Evolutionary conservation across 1,284 basidiomycete genomes (phyloP), one percentile per base, ranked within the genome.

Genomic region (Ceratobasidium sp.): DNA sequence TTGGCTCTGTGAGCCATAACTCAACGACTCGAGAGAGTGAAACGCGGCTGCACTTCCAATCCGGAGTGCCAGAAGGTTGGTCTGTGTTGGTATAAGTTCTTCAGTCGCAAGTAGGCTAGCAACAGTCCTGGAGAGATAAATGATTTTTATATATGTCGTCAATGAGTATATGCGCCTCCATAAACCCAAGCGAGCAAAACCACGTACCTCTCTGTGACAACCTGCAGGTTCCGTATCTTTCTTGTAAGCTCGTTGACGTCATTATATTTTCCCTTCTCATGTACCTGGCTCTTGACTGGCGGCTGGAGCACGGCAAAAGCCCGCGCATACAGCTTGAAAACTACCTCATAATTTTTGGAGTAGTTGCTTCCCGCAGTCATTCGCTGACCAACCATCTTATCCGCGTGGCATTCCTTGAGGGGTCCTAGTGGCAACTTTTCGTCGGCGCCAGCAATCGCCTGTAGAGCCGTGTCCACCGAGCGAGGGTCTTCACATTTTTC

Each of bases 11-110:
- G 7, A n/a, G n/a, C n/a, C n/a, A n/a, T 54, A 17, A 34, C 13
- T 54, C 15, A 54, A 34, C 8, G 22, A 32, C 29, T 20, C 35
- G 3, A 54, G 29, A 54, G 6, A 54, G 15, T 20, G 27, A 3
- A 32, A 54, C 13, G 52, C 52, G 27, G 52, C 52, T 20, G 52
- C 35, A 20, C 52, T 54, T 31, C 52, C 29, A 34, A 54, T 54
- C 31, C 31, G 17, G 6, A 54, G 52, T 3, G 52, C 52, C 3
- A 12, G 32, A 32, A 54, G 52, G 35, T 54, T 54, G 8, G 27
- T 32, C 2, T 27, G 25, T 29, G 52, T 54, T 3, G 52, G 52
- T 34, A 31, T 54, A 17, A 54, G 35, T 12, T 15, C 13, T 54
- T 15, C 31, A 34, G 32, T 17, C 4, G 29, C 52, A 32, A 31